Conservation (phyloP, 805 yeast species). For the Cyberlindnera xylosilytica region DNA sequence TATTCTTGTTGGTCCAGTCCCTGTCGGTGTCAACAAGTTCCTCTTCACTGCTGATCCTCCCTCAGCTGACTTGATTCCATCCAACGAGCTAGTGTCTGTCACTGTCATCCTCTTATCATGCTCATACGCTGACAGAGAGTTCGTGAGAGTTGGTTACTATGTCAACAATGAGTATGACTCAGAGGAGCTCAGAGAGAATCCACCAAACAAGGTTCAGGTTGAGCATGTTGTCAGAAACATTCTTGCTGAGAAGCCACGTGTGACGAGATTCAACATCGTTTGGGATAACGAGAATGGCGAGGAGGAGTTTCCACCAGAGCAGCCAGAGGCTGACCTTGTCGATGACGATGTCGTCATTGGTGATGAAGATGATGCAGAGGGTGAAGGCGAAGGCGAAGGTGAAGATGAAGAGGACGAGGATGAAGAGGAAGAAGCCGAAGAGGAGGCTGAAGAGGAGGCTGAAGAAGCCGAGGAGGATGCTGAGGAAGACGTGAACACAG, state of each 20-base stretch:
- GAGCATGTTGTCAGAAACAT: slow-evolving; percentile 93
- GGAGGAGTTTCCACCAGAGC: slow-evolving; percentile 78
- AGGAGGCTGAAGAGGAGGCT: slow-evolving; percentile 38
- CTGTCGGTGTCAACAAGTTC: slow-evolving; percentile 94
- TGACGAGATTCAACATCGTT: slow-evolving; percentile 91
- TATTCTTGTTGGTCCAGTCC: slow-evolving; percentile 96
- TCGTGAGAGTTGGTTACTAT: slow-evolving; percentile 95
- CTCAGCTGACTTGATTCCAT: slow-evolving; percentile 92
- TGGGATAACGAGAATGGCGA: slow-evolving; percentile 81
- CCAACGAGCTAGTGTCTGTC: slow-evolving; percentile 90
- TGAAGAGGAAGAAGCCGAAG: slow-evolving; percentile 46
- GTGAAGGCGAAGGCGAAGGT: slow-evolving; percentile 38
- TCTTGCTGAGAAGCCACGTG: slow-evolving; percentile 95
- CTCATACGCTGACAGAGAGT: slow-evolving; percentile 89
- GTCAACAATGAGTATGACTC: slow-evolving; percentile 95
- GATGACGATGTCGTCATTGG: slow-evolving; percentile 43
- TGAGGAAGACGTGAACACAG: slow-evolving; percentile 31
- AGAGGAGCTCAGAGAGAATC: slow-evolving; percentile 89
- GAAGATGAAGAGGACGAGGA: slow-evolving; percentile 45
- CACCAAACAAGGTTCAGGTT: slow-evolving; percentile 90
- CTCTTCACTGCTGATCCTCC: slow-evolving; percentile 96
- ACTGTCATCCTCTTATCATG: slow-evolving; percentile 93
- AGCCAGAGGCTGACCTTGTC: slow-evolving; percentile 58
- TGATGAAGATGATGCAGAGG: slow-evolving; percentile 45
- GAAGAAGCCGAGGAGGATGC: slow-evolving; percentile 33